Evolutionary conservation across 1,139 yeast species (phyloP).

Genomic region (Lodderomyces orthopsilosis): DNA sequence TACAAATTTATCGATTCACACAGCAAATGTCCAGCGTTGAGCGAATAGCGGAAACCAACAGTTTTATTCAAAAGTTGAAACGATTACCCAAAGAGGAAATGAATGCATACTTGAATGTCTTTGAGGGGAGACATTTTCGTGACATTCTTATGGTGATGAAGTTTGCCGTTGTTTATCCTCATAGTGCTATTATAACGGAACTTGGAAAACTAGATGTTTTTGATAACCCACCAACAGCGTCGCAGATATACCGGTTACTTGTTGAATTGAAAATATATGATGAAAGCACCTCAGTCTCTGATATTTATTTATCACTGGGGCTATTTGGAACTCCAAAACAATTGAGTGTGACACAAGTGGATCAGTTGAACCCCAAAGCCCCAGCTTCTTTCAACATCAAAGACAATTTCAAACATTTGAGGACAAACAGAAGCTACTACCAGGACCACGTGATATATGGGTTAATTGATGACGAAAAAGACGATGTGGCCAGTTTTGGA

Average conservation of each 20-base stretch:
- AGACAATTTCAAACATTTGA: constrained; percentile 30
- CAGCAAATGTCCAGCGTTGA: constrained; percentile 12
- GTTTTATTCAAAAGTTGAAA: constrained; percentile 16
- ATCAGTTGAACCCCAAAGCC: neutral
- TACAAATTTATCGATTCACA: constrained; percentile 17
- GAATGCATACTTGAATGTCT: constrained; percentile 26
- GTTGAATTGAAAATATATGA: constrained; percentile 26
- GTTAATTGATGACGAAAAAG: constrained; percentile 12
- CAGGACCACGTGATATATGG: constrained; percentile 31
- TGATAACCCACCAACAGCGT: constrained; percentile 13
- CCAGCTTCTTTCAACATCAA: neutral
- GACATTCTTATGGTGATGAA: constrained; percentile 31
- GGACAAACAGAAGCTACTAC: constrained; percentile 21
- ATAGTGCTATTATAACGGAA: constrained; percentile 19
- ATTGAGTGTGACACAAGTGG: constrained; percentile 12
- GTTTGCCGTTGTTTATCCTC: constrained; percentile 35
- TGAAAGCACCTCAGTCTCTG: constrained; percentile 19
- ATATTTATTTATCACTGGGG: constrained; percentile 30
- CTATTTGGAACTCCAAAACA: constrained; percentile 21
- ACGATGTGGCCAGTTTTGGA: constrained; percentile 16
- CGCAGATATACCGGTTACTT: constrained; percentile 19
- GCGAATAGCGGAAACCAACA: constrained; percentile 14
- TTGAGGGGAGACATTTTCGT: constrained; percentile 31
- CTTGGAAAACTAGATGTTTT: constrained; percentile 19
- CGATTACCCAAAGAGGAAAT: constrained; percentile 22